A percentile compares a stretch with the other conserved stretches of the same genome.
Evolutionary conservation across 2,329 filamentous ascomycete species (phyloP).

Genomic region (Diaporthe amygdali): DNA sequence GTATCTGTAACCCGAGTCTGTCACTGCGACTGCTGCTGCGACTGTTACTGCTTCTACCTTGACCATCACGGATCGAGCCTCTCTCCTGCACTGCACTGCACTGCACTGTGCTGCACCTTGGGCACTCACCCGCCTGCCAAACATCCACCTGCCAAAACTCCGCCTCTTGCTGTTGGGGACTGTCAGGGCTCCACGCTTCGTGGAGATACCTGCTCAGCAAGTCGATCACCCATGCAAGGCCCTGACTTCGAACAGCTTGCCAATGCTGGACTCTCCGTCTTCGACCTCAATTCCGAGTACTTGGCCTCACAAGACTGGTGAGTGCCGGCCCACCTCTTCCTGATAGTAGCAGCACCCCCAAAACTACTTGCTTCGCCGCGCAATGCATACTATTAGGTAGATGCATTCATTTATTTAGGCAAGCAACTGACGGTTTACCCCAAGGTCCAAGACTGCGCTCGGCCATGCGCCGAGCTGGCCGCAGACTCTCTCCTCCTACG

Average conservation of each 20-base stretch:
- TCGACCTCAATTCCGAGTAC: slow-evolving; percentile 18
- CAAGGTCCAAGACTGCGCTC: neutral
- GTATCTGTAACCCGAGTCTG: neutral
- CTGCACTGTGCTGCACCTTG: neutral
- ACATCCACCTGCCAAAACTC: neutral
- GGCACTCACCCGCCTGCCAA: no score
- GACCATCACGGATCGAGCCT: neutral
- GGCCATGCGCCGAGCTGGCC: neutral
- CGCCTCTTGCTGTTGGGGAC: neutral
- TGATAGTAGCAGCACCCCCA: no score
- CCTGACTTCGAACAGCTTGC: slow-evolving; percentile 12
- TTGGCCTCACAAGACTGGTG: neutral
- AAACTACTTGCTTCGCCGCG: no score
- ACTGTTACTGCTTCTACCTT: neutral
- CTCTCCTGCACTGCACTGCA: neutral
- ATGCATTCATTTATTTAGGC: no score
- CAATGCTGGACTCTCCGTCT: slow-evolving; percentile 16
- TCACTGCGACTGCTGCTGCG: no score
- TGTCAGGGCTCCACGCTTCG: neutral
- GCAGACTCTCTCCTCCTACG: neutral
- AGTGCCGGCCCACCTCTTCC: neutral
- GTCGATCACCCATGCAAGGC: neutral
- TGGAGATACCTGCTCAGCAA: neutral
- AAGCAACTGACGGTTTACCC: neutral
- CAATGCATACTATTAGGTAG: no score